phyloP scores from a whole-genome alignment of 2,329 filamentous ascomycete genomes.

The Hypocrella siamensis region DNA sequence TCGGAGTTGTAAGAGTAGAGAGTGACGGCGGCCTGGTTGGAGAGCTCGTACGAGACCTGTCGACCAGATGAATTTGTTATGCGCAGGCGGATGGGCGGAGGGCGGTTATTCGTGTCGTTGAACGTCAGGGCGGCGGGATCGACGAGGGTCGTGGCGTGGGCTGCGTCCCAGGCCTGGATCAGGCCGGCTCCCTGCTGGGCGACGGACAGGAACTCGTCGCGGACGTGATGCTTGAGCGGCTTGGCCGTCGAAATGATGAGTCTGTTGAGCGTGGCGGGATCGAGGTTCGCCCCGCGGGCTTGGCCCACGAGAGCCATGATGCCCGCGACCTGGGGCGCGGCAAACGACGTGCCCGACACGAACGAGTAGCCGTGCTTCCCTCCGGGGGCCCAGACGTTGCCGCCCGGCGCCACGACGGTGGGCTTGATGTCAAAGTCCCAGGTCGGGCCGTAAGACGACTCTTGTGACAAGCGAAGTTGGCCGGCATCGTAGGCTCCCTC shows the following conservation, averaged over 20 bases:
- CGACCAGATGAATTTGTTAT: neutral
- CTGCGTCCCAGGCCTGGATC: constrained; percentile 36
- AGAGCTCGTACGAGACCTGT: constrained; percentile 2
- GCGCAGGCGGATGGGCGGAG: neutral
- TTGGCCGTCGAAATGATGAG: constrained; percentile 2
- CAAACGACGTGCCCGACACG: constrained; percentile 2
- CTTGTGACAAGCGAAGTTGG: too few species aligned
- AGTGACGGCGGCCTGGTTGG: constrained; percentile 1
- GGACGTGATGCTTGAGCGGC: constrained; percentile 1
- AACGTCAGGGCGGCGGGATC: constrained; percentile 35
- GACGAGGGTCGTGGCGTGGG: constrained; percentile 29
- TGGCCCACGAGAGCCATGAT: constrained; percentile 1
- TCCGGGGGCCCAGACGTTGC: neutral
- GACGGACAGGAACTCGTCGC: neutral
- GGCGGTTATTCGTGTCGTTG: constrained; percentile 31
- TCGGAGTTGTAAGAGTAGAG: neutral
- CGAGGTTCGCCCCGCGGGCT: neutral
- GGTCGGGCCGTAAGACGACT: too few species aligned
- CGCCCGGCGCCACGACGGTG: constrained; percentile 23
- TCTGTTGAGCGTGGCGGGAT: constrained; percentile 2
- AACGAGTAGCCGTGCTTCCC: neutral
- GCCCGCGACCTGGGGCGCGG: constrained; percentile 1
- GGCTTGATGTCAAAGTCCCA: constrained; percentile 27
- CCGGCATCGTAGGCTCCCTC: too few species aligned
- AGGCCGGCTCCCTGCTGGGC: constrained; percentile 31